These are phyloP conservation scores for Monilinia polystroma DNA, from an alignment of 2,329 filamentous ascomycete genomes.

Conservation along the genomic window DNA sequence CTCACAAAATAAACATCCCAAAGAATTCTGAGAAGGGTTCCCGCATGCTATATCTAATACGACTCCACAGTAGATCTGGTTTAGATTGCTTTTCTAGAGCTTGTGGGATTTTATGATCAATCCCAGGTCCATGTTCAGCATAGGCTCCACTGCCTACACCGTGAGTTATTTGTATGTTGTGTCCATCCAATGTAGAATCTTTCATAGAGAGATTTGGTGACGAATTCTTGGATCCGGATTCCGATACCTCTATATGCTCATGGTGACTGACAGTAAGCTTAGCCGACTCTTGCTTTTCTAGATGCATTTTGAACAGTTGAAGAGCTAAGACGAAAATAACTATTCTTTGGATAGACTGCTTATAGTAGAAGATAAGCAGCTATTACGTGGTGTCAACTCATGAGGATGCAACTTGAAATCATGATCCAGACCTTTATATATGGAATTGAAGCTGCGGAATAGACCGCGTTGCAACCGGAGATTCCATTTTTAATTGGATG, in stretches of 20 bases:
- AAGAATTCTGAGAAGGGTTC: constrained; percentile 63
- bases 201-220: constrained; percentile 15
- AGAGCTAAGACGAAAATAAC: background rate
- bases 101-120: constrained; percentile 41
- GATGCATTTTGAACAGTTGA: background rate
- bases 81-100: constrained; percentile 33
- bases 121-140: constrained; percentile 39
- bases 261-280: background rate
- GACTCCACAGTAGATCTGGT: constrained; percentile 34
- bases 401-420: background rate
- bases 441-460: too few species aligned
- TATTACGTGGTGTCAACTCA: background rate
- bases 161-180: background rate
- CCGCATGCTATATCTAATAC: constrained; percentile 28
- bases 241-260: background rate
- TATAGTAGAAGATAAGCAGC: background rate
- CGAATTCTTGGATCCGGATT: background rate
- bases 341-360: background rate
- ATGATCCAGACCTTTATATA: background rate
- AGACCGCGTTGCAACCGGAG: background rate
- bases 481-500: background rate
- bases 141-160: constrained; percentile 23
- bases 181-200: background rate
- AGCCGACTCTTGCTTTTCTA: background rate
- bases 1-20: constrained; percentile 60